Conservation (phyloP, 441 rosid species). For the Populus hybrid region DNA sequence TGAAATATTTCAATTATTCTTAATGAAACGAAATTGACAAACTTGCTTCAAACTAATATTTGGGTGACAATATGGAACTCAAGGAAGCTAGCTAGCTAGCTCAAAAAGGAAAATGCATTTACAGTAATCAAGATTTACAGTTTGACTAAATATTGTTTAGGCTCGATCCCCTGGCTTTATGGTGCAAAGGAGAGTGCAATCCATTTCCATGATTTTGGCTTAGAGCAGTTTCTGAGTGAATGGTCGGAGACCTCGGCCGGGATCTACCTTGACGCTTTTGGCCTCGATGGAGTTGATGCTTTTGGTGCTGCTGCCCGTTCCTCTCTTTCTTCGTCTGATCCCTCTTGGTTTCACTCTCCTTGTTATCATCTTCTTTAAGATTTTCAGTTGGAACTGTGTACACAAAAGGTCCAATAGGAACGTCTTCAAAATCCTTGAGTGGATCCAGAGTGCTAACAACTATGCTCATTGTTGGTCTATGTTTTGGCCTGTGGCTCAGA, state of each 20-base stretch:
- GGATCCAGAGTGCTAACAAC: conserved; percentile 64
- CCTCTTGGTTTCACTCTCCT: conserved; percentile 31
- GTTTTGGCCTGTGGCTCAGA: conserved; percentile 60
- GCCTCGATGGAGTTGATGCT: conserved; percentile 28
- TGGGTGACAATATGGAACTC: background rate
- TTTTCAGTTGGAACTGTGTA: conserved; percentile 41
- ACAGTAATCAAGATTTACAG: background rate
- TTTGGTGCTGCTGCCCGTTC: conserved; percentile 30
- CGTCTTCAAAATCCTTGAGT: conserved; percentile 49
- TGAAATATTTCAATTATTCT: no score
- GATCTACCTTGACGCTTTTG: conserved; percentile 24
- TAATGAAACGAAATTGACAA: no score
- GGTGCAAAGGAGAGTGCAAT: conserved; percentile 45
- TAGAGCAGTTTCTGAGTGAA: conserved; percentile 27
- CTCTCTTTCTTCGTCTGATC: conserved; percentile 31
- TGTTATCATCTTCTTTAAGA: conserved; percentile 23
- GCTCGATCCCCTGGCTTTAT: conserved; percentile 31
- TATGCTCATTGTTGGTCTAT: conserved; percentile 59
- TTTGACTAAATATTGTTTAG: background rate
- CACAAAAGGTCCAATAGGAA: conserved; percentile 38
- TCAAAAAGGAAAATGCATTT: background rate
- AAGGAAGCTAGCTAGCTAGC: background rate
- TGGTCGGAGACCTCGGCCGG: conserved; percentile 29
- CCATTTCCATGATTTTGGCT: conserved; percentile 32
- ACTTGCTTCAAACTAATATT: background rate